A percentile compares a stretch with the other conserved stretches of the same genome.
phyloP scores from a whole-genome alignment of 2,329 filamentous ascomycete genomes.

The Xylariaceae sp. region DNA sequence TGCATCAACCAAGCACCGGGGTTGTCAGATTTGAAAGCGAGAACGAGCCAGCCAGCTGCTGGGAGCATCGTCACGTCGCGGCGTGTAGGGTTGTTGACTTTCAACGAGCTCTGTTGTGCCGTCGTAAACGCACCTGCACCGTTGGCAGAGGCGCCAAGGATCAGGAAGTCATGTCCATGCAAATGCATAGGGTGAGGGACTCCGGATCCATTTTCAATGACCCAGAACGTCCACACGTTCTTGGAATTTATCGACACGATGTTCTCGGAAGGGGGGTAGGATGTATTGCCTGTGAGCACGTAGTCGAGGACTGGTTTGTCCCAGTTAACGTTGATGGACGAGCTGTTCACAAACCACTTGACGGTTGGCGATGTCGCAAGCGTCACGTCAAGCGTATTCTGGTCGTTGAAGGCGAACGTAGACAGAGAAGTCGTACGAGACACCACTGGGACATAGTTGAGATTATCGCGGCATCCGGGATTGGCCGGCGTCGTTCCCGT shows the following conservation, averaged over 20 bases:
- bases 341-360: conserved; percentile 20
- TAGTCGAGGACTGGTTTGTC: conserved; percentile 33
- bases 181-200: conserved; percentile 32
- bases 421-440: conserved; percentile 15
- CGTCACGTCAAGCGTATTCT: conserved; percentile 18
- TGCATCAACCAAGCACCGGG: conserved; percentile 48
- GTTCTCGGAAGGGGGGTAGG: conserved; percentile 23
- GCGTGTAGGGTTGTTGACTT: conserved; percentile 41
- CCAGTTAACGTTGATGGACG: conserved; percentile 32
- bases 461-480: conserved; percentile 15
- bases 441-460: conserved; percentile 20
- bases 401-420: conserved; percentile 7
- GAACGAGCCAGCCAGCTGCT: conserved; percentile 41
- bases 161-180: conserved; percentile 35
- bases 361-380: conserved; percentile 5
- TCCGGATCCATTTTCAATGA: conserved; percentile 26
- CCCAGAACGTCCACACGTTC: conserved; percentile 29
- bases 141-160: conserved; percentile 27
- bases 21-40: conserved; percentile 50
- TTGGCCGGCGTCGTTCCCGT: conserved; percentile 14
- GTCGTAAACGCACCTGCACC: conserved; percentile 18
- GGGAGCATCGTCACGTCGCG: conserved; percentile 47
- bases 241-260: conserved; percentile 21
- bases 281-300: conserved; percentile 25
- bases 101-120: conserved; percentile 29